Conservation (phyloP, 352 stramenopile species). For the Globisporangium paroecandrum region DNA sequence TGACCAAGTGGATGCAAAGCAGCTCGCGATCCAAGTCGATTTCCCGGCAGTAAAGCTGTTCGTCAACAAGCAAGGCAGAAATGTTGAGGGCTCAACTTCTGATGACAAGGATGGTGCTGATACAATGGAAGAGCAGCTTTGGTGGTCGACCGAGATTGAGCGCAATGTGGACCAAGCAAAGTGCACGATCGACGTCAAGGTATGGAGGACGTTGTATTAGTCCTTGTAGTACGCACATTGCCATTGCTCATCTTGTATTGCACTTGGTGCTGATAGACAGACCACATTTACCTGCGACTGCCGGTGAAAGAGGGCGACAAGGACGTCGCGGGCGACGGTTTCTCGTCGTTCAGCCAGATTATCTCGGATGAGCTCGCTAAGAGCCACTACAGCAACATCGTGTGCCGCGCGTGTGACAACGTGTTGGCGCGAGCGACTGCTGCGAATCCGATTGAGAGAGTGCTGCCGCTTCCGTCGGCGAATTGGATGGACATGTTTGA, state of each 20-base stretch:
- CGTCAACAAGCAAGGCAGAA: neutral
- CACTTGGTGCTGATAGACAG: constrained; percentile 7
- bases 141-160: constrained; percentile 58
- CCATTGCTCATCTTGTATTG: neutral
- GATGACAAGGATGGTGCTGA: neutral
- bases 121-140: constrained; percentile 8
- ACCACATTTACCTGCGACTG: constrained; percentile 69
- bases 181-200: constrained; percentile 18
- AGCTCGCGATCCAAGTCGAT: constrained; percentile 31
- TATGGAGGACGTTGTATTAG: neutral
- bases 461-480: constrained; percentile 65
- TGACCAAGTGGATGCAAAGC: constrained; percentile 20
- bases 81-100: neutral
- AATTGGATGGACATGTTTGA: constrained; percentile 89
- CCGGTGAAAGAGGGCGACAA: constrained; percentile 49
- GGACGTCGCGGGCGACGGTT: constrained; percentile 35
- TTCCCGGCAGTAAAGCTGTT: constrained; percentile 38
- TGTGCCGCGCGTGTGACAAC: constrained; percentile 40
- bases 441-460: constrained; percentile 38
- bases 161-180: constrained; percentile 43
- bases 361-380: constrained; percentile 36
- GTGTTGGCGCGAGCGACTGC: constrained; percentile 15
- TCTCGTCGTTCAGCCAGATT: constrained; percentile 59
- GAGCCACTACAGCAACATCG: constrained; percentile 37
- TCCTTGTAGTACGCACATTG: neutral